Conservation (phyloP, 75 land plant species). For the Sequoiadendron giganteum region DNA sequence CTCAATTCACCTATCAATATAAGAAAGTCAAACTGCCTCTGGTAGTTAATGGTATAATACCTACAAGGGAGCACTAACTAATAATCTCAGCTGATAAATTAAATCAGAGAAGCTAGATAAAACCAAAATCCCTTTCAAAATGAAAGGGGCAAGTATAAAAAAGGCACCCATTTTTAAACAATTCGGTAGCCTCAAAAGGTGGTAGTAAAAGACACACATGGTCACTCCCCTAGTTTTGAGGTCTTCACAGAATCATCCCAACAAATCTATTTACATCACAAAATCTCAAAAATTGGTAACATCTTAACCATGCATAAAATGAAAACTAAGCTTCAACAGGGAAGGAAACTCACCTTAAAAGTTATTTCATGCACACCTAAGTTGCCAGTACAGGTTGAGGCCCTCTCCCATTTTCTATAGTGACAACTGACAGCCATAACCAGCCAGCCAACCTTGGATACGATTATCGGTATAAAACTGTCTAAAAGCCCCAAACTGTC, state of each 20-base stretch:
- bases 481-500: too few species aligned
- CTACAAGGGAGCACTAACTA: neutral
- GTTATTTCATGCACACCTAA: too few species aligned
- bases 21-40: neutral
- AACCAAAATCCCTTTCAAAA: neutral
- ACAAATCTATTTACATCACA: neutral
- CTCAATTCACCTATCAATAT: neutral
- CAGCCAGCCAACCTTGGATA: too few species aligned
- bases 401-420: too few species aligned
- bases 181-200: neutral
- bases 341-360: neutral
- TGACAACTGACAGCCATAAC: too few species aligned
- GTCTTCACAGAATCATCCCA: neutral
- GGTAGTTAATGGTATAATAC: neutral
- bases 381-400: too few species aligned
- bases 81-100: neutral
- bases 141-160: neutral
- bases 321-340: neutral
- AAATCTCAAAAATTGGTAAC: neutral
- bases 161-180: neutral
- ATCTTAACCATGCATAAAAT: neutral
- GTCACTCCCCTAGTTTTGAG: neutral
- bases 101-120: neutral
- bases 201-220: neutral
- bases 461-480: too few species aligned